Evolutionary conservation across 495 filamentous ascomycete species (phyloP), one percentile per base, ranked within the genome.

Genomic region (Xylaria palmicola): DNA sequence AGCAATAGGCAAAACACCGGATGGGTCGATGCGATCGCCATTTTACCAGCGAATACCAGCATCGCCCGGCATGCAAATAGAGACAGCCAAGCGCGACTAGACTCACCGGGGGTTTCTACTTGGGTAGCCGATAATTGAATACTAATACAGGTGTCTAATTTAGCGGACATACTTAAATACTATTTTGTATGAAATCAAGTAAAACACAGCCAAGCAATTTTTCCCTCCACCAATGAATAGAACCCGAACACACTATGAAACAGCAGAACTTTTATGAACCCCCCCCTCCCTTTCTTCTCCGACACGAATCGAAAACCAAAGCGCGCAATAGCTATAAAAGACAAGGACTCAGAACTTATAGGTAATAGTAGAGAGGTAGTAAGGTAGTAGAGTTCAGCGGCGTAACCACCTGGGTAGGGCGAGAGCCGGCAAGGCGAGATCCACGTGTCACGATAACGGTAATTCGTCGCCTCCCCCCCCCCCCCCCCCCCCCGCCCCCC

Each of bases 11-110:
- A 57, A 19, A 41, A 13, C 54, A 30, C 47, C 24, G n/a, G 19
- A 47, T 29, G 22, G 44, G 20, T 15, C 56, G n/a, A 39, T 49
- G 20, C 32, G 22, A 48, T 48, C 43, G 15, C 43, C 30, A 49
- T 59, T 59, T 49, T 59, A 41, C 56, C 32, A 51, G 34, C 45
- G 32, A 50, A 39, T 50, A 43, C 34, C 45, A 10, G 26, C 45
- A 12, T 58, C 36, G n/a, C 36, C 12, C 34, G 12, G 45, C 56
- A 59, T 26, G 17, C 27, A 29, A 27, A 44, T 32, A 10, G 10
- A 34, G 13, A 9, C 39, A 26, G 10, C 27, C n/a, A n/a, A n/a
- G n/a, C n/a, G n/a, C n/a, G n/a, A n/a, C n/a, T n/a, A n/a, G n/a
- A n/a, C n/a, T n/a, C n/a, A n/a, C n/a, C n/a, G n/a, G n/a, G n/a